Conservation (phyloP, 2,329 filamentous ascomycete species). For the Colletotrichum chlorophyti region DNA sequence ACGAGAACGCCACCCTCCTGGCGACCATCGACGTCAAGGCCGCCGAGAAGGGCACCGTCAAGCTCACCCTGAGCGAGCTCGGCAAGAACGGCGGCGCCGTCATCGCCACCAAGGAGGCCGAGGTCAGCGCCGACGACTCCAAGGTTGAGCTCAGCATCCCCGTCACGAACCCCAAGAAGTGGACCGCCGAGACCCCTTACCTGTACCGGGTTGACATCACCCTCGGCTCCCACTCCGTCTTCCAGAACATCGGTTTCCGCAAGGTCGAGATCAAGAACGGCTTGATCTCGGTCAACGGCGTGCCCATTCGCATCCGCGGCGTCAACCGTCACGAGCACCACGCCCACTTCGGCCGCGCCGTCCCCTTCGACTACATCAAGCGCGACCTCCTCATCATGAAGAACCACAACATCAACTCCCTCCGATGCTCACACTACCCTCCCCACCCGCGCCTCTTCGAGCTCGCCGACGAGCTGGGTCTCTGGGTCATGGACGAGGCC, state of each 20-base stretch:
- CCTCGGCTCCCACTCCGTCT: constrained; percentile 47
- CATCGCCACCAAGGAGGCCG: constrained; percentile 34
- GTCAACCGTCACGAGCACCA: constrained; percentile 77
- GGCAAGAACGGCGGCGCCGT: constrained; percentile 41
- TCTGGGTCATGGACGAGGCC: constrained; percentile 64
- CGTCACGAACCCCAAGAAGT: constrained; percentile 64
- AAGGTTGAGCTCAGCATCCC: constrained; percentile 51
- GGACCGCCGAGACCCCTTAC: constrained; percentile 72
- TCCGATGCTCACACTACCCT: constrained; percentile 73
- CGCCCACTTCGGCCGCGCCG: constrained; percentile 65
- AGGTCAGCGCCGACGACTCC: constrained; percentile 35
- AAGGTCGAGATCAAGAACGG: constrained; percentile 67
- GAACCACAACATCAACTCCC: constrained; percentile 72
- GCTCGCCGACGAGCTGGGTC: constrained; percentile 69
- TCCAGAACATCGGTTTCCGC: constrained; percentile 68
- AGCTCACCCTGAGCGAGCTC: constrained; percentile 51
- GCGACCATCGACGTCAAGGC: constrained; percentile 53
- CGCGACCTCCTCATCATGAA: constrained; percentile 73
- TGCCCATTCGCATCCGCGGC: constrained; percentile 65
- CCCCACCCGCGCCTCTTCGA: constrained; percentile 67
- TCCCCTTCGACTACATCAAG: constrained; percentile 67
- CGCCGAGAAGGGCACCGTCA: constrained; percentile 41
- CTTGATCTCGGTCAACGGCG: constrained; percentile 68
- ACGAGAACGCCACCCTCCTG: constrained; percentile 56
- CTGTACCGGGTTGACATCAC: constrained; percentile 62